Evolutionary conservation across 2,329 filamentous ascomycete species (phyloP).

Genomic region (Diaporthe sp.): DNA sequence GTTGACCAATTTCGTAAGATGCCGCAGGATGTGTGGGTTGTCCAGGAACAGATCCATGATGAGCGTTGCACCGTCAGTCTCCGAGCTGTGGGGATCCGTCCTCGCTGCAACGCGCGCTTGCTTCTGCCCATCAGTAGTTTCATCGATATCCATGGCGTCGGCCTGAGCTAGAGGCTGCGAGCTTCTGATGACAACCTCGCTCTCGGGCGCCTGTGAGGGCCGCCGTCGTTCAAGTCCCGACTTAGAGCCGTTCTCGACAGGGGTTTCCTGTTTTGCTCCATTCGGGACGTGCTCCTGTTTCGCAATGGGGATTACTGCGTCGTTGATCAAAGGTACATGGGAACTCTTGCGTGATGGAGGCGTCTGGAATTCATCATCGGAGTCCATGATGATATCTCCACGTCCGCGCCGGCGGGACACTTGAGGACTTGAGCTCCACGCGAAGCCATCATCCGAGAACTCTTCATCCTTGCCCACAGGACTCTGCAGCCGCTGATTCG

Average conservation of each 20-base stretch:
- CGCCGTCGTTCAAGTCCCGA: constrained; percentile 12
- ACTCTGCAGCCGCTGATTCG: not conserved
- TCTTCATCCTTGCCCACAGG: not conserved
- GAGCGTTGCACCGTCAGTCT: constrained; percentile 43
- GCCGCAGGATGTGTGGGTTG: constrained; percentile 47
- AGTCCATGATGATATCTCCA: constrained; percentile 61
- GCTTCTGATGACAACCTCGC: not conserved
- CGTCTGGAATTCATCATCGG: constrained; percentile 65
- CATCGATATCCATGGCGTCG: constrained; percentile 12
- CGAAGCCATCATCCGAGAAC: constrained; percentile 21
- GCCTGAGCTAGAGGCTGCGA: not conserved
- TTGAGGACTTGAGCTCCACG: constrained; percentile 37
- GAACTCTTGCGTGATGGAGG: constrained; percentile 49
- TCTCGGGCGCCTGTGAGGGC: not conserved
- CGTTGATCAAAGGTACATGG: constrained; percentile 40
- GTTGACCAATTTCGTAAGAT: constrained; percentile 51
- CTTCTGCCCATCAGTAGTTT: not conserved
- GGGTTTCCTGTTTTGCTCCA: not conserved
- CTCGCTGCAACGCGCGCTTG: constrained; percentile 33
- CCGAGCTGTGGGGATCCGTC: constrained; percentile 40
- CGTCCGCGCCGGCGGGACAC: constrained; percentile 37
- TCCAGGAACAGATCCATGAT: constrained; percentile 50
- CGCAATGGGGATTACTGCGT: constrained; percentile 28
- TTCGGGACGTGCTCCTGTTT: constrained; percentile 5
- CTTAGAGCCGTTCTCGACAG: not conserved